Evolutionary conservation across 257 asterid species (phyloP).

Genomic region (Nicotiana undulata): DNA sequence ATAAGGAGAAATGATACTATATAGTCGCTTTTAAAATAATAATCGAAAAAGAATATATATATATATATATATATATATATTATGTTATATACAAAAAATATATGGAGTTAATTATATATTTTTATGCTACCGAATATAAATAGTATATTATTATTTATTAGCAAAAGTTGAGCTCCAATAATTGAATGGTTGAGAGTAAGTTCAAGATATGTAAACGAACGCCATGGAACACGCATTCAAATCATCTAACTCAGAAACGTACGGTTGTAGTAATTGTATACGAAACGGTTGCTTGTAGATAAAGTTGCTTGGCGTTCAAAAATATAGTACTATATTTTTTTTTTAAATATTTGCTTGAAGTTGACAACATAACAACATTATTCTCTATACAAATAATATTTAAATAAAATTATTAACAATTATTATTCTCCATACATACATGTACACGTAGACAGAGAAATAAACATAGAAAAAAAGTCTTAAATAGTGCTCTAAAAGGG

Average conservation of each 20-base stretch:
- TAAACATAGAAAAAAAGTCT: background rate
- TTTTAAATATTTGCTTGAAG: background rate
- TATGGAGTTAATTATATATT: too few relatives aligned
- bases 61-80: too few relatives aligned
- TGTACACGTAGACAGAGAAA: background rate
- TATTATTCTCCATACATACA: background rate
- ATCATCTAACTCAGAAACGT: background rate
- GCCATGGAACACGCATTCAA: background rate
- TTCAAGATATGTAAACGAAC: background rate
- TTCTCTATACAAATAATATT: background rate
- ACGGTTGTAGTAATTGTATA: background rate
- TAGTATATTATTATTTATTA: too few relatives aligned
- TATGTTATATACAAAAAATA: too few relatives aligned
- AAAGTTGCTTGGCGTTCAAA: background rate
- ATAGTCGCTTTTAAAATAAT: too few relatives aligned
- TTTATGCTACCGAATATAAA: too few relatives aligned
- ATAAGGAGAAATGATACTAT: too few relatives aligned
- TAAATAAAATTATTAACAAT: too few relatives aligned
- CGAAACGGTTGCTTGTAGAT: conserved; percentile 8
- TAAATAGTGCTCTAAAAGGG: background rate
- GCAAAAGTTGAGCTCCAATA: background rate
- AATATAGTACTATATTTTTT: background rate
- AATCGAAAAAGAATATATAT: too few relatives aligned
- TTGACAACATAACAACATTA: conserved; percentile 1
- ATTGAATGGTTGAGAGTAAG: background rate